Conservation (phyloP, 805 yeast species). For the Citeromyces nyonsensis region DNA sequence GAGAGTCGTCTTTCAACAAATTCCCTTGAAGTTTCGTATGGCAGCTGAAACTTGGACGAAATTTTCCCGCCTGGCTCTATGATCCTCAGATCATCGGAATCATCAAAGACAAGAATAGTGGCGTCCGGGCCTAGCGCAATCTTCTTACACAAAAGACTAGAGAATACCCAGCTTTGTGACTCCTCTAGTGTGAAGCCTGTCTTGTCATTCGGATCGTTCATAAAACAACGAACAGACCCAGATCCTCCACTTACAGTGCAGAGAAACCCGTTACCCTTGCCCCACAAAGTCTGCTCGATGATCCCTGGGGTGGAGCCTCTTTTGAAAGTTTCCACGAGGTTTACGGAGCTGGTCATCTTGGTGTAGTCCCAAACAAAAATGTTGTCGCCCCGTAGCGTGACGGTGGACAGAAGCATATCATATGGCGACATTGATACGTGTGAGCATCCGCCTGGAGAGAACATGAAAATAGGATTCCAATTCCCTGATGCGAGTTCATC, state of each 20-base stretch:
- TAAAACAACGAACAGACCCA: constrained; percentile 54
- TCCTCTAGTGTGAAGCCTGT: constrained; percentile 5
- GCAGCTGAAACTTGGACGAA: background rate
- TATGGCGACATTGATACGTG: constrained; percentile 43
- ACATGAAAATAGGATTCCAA: constrained; percentile 31
- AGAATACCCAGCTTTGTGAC: constrained; percentile 32
- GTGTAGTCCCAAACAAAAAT: constrained; percentile 52
- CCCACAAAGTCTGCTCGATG: constrained; percentile 38
- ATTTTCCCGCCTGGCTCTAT: background rate
- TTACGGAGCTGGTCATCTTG: constrained; percentile 29
- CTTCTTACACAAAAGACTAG: constrained; percentile 13
- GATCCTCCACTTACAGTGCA: constrained; percentile 34
- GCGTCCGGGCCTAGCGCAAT: constrained; percentile 11
- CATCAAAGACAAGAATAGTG: constrained; percentile 11
- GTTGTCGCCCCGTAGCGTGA: constrained; percentile 42
- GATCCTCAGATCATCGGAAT: too few relatives aligned
- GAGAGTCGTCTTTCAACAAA: background rate
- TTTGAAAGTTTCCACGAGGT: constrained; percentile 37
- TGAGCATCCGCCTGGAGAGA: constrained; percentile 50
- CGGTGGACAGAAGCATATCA: constrained; percentile 39
- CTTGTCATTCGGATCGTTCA: constrained; percentile 18
- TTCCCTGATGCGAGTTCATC: constrained; percentile 17
- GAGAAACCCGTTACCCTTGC: constrained; percentile 22
- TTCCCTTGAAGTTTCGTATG: background rate
- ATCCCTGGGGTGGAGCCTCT: constrained; percentile 51